phyloP scores from a whole-genome alignment of 768 basidiomycete genomes.

The Hypholoma fasciculare region DNA sequence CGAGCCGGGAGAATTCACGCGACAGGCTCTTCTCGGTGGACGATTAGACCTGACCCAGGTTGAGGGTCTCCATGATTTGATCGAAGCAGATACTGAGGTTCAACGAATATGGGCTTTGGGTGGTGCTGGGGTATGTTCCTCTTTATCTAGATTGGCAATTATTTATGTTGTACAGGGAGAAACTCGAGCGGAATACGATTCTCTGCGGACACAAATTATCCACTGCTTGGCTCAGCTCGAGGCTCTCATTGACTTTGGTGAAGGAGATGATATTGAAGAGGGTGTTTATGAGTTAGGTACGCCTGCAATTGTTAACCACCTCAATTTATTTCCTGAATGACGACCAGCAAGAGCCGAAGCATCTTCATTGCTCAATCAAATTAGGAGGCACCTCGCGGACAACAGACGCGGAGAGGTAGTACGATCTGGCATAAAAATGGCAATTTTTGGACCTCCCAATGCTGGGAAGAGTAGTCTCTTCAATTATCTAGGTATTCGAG shows the following conservation, averaged over 20 bases:
- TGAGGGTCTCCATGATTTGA: constrained; percentile 83
- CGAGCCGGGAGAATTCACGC: constrained; percentile 87
- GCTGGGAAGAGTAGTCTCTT: constrained; percentile 91
- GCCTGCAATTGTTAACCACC: constrained; percentile 3
- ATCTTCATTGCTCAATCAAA: constrained; percentile 44
- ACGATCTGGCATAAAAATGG: constrained; percentile 76
- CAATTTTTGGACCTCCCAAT: constrained; percentile 92
- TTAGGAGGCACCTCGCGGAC: constrained; percentile 63
- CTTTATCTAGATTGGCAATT: neutral
- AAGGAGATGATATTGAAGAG: constrained; percentile 89
- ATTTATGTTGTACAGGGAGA: constrained; percentile 51
- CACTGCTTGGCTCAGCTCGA: constrained; percentile 78
- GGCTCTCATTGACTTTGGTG: constrained; percentile 92
- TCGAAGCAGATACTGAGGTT: constrained; percentile 85
- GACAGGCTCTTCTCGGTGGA: constrained; percentile 78
- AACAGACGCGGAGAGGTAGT: constrained; percentile 81
- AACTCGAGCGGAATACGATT: constrained; percentile 58
- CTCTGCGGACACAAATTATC: constrained; percentile 65
- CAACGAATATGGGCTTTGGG: constrained; percentile 75
- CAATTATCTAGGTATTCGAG: constrained; percentile 71
- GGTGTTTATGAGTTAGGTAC: constrained; percentile 72
- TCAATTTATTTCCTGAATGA: constrained; percentile 1
- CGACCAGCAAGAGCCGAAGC: constrained; percentile 55
- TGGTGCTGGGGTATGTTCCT: constrained; percentile 60
- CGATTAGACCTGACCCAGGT: constrained; percentile 87